Base-by-base conservation (phyloP, 2,329 filamentous ascomycete species). In the Apiospora koreana region DNA sequence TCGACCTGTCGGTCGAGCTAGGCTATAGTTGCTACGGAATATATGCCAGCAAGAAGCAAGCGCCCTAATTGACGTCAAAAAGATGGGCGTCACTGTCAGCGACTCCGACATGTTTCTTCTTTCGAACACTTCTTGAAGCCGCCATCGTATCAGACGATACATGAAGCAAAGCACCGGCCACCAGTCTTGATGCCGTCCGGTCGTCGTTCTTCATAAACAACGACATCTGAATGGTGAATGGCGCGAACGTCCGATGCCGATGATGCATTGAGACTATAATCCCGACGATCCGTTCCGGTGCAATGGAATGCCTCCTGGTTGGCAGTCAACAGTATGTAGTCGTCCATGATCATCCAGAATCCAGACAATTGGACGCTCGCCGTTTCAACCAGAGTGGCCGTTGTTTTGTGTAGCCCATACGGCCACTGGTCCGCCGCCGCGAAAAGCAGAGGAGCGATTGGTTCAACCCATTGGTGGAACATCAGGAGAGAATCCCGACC, bases 71-170 rank as follows among this genome's bases (percentile, higher is more conserved):
- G 31, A 38, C 31, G 54, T 62, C 54, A 62, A 62, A 62, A 18
- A 62, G 54, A 38, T 62, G 31, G 28, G 12, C 31, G 54, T n/a
- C 54, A 38, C 14, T n/a, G 35, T 16, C 54, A 38, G 54, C 28
- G 54, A 62, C 54, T 62, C n/a, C 9, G 18, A 62, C 46, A 54
- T 62, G 54, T 62, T 62, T 62, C 54, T 62, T 10, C 54, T 62
- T 62, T 62, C 54, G 54, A 62, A 62, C 54, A 38, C 31, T n/a
- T 23, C 54, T 62, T 62, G 54, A 62, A 62, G 54, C 54, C 31
- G 54, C 54, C 31, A 62, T 38, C 31, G 54, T 62, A 21, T 62
- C 54, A 62, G 54, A 62, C 31, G 31, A 18, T 21, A 62, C 16
- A n/a, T 21, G 8, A 62, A 35, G 50, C 50, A 58, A 54, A 2